A percentile compares a stretch with the other conserved stretches of the same genome.
Conservation (phyloP, 768 basidiomycete species). For the Rickenella mellea region DNA sequence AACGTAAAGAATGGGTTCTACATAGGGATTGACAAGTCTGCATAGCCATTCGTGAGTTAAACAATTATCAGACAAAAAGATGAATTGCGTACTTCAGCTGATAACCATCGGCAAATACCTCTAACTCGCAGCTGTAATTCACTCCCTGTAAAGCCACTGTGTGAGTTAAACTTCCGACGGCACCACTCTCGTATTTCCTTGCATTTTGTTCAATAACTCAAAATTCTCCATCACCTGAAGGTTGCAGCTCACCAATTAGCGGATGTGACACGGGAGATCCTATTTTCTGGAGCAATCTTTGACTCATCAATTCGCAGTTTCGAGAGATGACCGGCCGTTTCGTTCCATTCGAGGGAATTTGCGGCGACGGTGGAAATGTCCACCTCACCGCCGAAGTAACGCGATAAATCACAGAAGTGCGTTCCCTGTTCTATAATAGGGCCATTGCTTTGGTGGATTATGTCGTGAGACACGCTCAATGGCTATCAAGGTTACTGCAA, state of each 20-base stretch:
- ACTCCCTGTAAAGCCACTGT: slow-evolving; percentile 85
- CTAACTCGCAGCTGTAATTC: slow-evolving; percentile 91
- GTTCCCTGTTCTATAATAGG: slow-evolving; percentile 90
- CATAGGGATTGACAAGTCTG: slow-evolving; percentile 88
- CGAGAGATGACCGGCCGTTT: slow-evolving; percentile 75
- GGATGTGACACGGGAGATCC: slow-evolving; percentile 88
- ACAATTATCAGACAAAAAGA: not conserved
- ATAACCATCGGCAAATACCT: slow-evolving; percentile 92
- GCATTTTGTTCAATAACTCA: not conserved
- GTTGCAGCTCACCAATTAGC: slow-evolving; percentile 65
- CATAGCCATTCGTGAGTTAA: slow-evolving; percentile 3
- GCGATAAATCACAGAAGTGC: slow-evolving; percentile 93
- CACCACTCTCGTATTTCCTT: slow-evolving; percentile 94
- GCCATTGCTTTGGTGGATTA: slow-evolving; percentile 41
- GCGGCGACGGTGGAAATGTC: slow-evolving; percentile 74
- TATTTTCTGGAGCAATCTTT: slow-evolving; percentile 75
- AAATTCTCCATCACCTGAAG: slow-evolving; percentile 1
- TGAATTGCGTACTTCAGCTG: slow-evolving; percentile 48
- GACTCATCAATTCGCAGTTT: slow-evolving; percentile 79
- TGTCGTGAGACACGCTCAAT: not conserved
- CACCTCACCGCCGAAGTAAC: slow-evolving; percentile 95
- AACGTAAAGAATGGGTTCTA: slow-evolving; percentile 79
- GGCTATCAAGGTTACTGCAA: not conserved
- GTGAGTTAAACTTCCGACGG: slow-evolving; percentile 88
- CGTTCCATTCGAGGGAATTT: slow-evolving; percentile 88